Evolutionary conservation across 2,329 filamentous ascomycete genomes (phyloP), one percentile per base, ranked within the genome.

Genomic region (Ophiocordyceps camponoti-saundersi): DNA sequence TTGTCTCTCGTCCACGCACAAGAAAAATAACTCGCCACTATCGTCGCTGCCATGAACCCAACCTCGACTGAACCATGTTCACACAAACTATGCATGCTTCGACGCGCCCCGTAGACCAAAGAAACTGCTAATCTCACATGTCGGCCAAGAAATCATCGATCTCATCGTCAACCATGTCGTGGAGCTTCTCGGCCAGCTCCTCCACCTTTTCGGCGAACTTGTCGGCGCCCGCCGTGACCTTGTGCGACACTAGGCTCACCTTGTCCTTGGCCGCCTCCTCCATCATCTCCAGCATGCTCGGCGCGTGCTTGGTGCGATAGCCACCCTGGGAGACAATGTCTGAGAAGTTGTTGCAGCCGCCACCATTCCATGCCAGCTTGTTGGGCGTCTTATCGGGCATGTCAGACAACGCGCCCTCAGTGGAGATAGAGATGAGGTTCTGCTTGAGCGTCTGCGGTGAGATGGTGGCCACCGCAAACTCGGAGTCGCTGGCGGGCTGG

Each of bases 321-420:
- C 77, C 71, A 59, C 86, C 85, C 56, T 79, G 72, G 56, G 79
- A 69, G 53, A 94, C 67, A 59, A 95, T 95, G 57, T 84, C 72
- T 51, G 77, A 76, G 79, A 85, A 95, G 82, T 98, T 95, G 71
- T 76, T 80, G 62, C 79, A 84, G 61, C 92, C 92, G 70, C 88
- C 93, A 63, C 93, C 92, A 78, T 98, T 98, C 90, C 89, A 98
- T 66, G 90, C 90, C 52, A 98, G 87, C 61, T 95, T 74, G 78
- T 98, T 98, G 64, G 80, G 80, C 56, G 93, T 98, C 64, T 85
- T 80, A 46, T 71, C 72, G 53, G 90, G 90, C 46, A 98, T 82
- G 58, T 93, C 88, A 55, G 72, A 74, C 48, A 98, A 80, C 55
- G 79, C 77, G 61, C 74, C 83, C 59, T 79, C 66, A 52, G 92